Evolutionary conservation across 352 stramenopile species (phyloP).

Genomic region (Phytophthora pinifolia): DNA sequence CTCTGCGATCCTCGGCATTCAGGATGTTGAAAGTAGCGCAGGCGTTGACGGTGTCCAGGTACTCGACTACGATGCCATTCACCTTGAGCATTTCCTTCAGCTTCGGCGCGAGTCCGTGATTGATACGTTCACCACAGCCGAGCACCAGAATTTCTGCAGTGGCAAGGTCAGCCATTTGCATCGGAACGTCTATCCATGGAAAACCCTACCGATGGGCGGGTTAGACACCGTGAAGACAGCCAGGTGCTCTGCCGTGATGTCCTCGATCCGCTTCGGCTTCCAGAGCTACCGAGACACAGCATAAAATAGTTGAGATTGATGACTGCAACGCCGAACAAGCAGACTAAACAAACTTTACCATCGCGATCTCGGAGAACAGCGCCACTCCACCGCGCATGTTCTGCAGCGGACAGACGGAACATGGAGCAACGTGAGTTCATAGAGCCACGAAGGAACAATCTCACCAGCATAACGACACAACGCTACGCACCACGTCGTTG

Average conservation of each 20-base stretch:
- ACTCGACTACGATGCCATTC: conserved; percentile 86
- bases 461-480: neutral
- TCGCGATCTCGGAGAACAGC: conserved; percentile 71
- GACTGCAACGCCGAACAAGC: neutral
- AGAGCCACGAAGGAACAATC: too few species aligned
- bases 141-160: conserved; percentile 76
- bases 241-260: conserved; percentile 82
- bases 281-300: conserved; percentile 46
- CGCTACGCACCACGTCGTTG: conserved; percentile 62
- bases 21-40: conserved; percentile 92
- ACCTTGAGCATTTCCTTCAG: conserved; percentile 79
- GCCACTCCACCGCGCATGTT: conserved; percentile 82
- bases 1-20: conserved; percentile 87
- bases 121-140: conserved; percentile 68
- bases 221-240: conserved; percentile 76
- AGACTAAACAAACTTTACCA: conserved; percentile 36
- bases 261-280: conserved; percentile 73
- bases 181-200: too few species aligned
- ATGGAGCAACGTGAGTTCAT: neutral
- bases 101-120: conserved; percentile 53
- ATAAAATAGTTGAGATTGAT: neutral
- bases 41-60: conserved; percentile 82
- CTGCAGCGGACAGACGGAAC: conserved; percentile 22
- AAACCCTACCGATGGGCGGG: conserved; percentile 56
- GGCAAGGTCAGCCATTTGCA: conserved; percentile 8